These are phyloP conservation scores for Karstenula rhodostoma DNA, from an alignment of 2,329 filamentous ascomycete species.

Conservation along the genomic window DNA sequence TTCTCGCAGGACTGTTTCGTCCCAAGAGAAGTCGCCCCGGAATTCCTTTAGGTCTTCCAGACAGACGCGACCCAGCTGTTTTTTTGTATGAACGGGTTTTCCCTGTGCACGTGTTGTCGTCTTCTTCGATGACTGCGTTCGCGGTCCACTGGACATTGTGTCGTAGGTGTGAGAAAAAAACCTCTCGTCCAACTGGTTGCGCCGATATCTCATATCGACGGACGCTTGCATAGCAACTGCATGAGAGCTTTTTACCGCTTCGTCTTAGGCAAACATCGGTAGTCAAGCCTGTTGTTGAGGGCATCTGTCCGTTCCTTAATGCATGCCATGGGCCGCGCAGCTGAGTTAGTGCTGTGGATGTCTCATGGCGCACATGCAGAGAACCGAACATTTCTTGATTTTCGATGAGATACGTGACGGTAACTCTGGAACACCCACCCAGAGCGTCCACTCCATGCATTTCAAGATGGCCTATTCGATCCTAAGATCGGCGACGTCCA, in stretches of 20 bases:
- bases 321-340: not conserved
- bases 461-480: not conserved
- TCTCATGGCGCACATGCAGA: not conserved
- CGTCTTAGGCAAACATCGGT: not conserved
- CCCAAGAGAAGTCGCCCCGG: too few relatives aligned
- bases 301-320: not conserved
- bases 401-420: too few relatives aligned
- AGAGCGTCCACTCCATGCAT: not conserved
- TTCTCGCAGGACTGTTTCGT: not conserved
- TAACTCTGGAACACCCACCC: not conserved
- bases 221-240: not conserved
- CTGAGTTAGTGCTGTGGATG: not conserved
- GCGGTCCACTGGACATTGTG: too few relatives aligned
- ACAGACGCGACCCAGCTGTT: too few relatives aligned
- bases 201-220: not conserved
- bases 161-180: not conserved
- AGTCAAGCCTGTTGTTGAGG: not conserved
- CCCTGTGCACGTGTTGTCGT: not conserved
- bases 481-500: not conserved
- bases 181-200: not conserved
- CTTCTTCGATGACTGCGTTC: not conserved
- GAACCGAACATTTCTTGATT: not conserved
- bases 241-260: not conserved
- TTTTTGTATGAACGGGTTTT: too few relatives aligned
- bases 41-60: too few relatives aligned